Percentiles rank a stretch among this genome's conserved stretches.
Evolutionary conservation across 2,329 filamentous ascomycete species (phyloP).

Genomic region (Cladosporium halotolerans): DNA sequence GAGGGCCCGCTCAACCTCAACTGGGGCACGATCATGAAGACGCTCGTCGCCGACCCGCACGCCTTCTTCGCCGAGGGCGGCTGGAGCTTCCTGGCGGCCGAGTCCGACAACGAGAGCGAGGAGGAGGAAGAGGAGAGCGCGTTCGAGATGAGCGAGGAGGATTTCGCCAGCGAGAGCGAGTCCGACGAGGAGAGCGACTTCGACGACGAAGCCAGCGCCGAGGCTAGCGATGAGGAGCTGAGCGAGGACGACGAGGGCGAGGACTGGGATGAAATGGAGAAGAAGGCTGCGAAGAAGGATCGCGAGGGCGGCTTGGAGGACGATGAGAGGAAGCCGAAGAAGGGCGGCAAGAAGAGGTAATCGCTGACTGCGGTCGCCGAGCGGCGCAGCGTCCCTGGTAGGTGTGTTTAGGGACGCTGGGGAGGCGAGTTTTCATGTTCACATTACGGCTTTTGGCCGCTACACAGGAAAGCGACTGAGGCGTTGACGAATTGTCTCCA

Average conservation of each 20-base stretch:
- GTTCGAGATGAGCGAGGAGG: conserved; percentile 84
- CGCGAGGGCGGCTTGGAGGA: conserved; percentile 49
- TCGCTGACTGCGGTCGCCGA: too few relatives aligned
- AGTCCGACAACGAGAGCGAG: conserved; percentile 76
- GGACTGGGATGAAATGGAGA: conserved; percentile 91
- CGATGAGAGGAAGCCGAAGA: conserved; percentile 61
- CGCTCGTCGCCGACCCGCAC: conserved; percentile 86
- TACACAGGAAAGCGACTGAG: neutral
- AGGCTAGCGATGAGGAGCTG: conserved; percentile 67
- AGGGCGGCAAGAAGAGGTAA: conserved; percentile 46
- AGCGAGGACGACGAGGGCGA: conserved; percentile 65
- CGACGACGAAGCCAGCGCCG: conserved; percentile 78
- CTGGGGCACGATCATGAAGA: conserved; percentile 99
- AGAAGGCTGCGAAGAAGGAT: conserved; percentile 67
- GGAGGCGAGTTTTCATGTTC: too few relatives aligned
- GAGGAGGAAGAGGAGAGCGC: conserved; percentile 76
- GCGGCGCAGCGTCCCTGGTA: too few relatives aligned
- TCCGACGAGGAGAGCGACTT: conserved; percentile 90
- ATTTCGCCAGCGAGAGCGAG: conserved; percentile 68
- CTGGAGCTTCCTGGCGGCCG: conserved; percentile 85
- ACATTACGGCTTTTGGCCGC: neutral
- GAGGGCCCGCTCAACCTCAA: conserved; percentile 97
- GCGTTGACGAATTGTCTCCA: neutral
- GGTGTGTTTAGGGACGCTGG: too few relatives aligned
- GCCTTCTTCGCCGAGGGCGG: conserved; percentile 92